Evolutionary conservation across 2,329 filamentous ascomycete genomes (phyloP).

Genomic region (Fusarium nurragi): DNA sequence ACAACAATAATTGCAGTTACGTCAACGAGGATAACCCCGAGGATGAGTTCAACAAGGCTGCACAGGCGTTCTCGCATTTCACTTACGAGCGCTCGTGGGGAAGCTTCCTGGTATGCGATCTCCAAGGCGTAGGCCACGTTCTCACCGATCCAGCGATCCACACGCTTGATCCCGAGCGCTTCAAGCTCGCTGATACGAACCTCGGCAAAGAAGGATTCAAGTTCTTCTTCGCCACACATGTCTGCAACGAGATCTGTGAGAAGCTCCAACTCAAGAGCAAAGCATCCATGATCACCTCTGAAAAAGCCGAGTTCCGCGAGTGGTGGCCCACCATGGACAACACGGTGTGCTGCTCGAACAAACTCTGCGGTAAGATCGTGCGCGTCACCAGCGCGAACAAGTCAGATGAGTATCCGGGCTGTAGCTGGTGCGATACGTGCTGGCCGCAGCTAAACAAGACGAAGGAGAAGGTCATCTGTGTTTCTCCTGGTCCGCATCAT

Average conservation of each 20-base stretch:
- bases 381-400: conserved; percentile 32
- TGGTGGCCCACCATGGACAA: conserved; percentile 46
- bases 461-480: conserved; percentile 39
- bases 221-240: conserved; percentile 51
- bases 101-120: conserved; percentile 48
- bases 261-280: conserved; percentile 45
- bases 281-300: conserved; percentile 30
- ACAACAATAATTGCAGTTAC: conserved; percentile 50
- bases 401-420: conserved; percentile 38
- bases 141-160: conserved; percentile 53
- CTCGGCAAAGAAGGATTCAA: conserved; percentile 50
- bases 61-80: conserved; percentile 55
- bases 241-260: conserved; percentile 48
- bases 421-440: conserved; percentile 48
- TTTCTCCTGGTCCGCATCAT: conserved; percentile 39
- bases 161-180: conserved; percentile 47
- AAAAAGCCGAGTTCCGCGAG: conserved; percentile 43
- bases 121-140: conserved; percentile 50
- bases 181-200: conserved; percentile 49
- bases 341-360: conserved; percentile 52
- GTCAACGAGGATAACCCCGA: conserved; percentile 43
- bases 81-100: conserved; percentile 54
- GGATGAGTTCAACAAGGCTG: conserved; percentile 43
- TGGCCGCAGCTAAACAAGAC: conserved; percentile 46
- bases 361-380: conserved; percentile 51